phyloP scores from a whole-genome alignment of 805 yeast species.

The Candida hungchunana region DNA sequence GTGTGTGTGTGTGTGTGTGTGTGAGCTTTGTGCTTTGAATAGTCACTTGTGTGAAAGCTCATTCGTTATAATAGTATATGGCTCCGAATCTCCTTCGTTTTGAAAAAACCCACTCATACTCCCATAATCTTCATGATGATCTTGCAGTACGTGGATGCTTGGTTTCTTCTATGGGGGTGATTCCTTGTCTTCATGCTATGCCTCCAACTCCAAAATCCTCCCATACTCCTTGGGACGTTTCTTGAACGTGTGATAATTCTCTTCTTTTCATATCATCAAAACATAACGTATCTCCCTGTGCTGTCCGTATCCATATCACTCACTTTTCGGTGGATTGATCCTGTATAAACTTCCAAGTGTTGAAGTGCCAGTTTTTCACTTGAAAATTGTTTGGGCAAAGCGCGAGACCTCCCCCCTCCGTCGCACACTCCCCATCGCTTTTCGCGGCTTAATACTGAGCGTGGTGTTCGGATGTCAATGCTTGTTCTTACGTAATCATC shows the following conservation, averaged over 20 bases:
- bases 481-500: conserved; percentile 3
- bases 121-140: no score
- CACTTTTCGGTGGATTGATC: conserved; percentile 28
- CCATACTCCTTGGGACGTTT: no score
- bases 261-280: no score
- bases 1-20: no score
- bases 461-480: conserved; percentile 17
- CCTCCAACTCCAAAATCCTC: not conserved
- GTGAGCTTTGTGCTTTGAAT: no score
- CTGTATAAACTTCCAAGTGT: conserved; percentile 10
- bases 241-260: not conserved
- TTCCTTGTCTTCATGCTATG: not conserved
- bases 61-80: no score
- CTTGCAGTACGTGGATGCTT: no score
- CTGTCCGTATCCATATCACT: conserved; percentile 12
- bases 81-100: no score
- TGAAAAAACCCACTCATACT: no score
- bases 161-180: no score
- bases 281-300: not conserved
- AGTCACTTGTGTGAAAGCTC: no score
- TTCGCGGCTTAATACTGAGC: not conserved
- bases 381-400: conserved; percentile 25
- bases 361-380: conserved; percentile 26
- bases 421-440: conserved; percentile 1
- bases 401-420: conserved; percentile 8